Evolutionary conservation across 257 asterid species (phyloP), one percentile per base, ranked within the genome.

Genomic region (Striga asiatica): DNA sequence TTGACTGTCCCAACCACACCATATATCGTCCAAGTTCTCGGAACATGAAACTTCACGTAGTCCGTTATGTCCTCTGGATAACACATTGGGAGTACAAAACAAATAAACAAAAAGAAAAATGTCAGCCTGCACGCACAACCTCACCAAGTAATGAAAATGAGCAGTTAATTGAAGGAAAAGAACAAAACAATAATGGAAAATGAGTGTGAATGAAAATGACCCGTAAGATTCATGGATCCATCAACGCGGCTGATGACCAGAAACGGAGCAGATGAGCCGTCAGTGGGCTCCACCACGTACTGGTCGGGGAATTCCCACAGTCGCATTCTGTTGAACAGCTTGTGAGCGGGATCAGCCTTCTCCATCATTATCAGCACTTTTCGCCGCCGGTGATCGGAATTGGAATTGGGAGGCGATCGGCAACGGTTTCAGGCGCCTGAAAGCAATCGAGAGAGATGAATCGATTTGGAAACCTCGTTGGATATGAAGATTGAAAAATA

Each of bases 251-350:
- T 80, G 77, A 92, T 72, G 42, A 78, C 61, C 71, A 87, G 54
- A 65, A 71, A 82, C 9, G 81, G 77, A 27, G 81, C 78, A 41
- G 84, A 75, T 32, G 95, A 82, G 41, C 98, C 95, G 60, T 87
- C 96, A 20, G 79, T 81, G 2, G 98, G 95, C 75, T 91, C 97
- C 22, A 91, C 54, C 12, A 91, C 66, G 41, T 84, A 91, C 50
- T 87, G 93, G 64, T 84, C 86, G 0, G 89, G 77, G 45, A 91
- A 91, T 67, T 91, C 97, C 97, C 97, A 87, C 5, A 91, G 76
- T 23, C 95, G 81, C 97, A 91, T 77, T 71, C 94, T 61, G 50
- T 74, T 76, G 60, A 69, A 76, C 60, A 84, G 81, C 78, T 84
- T 87, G 69, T 68, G 81, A 6, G 82, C 66, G 56, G 80, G 82